Evolutionary conservation across 306 rosid genomes (phyloP).

Genomic region (Lathyrus sativus): DNA sequence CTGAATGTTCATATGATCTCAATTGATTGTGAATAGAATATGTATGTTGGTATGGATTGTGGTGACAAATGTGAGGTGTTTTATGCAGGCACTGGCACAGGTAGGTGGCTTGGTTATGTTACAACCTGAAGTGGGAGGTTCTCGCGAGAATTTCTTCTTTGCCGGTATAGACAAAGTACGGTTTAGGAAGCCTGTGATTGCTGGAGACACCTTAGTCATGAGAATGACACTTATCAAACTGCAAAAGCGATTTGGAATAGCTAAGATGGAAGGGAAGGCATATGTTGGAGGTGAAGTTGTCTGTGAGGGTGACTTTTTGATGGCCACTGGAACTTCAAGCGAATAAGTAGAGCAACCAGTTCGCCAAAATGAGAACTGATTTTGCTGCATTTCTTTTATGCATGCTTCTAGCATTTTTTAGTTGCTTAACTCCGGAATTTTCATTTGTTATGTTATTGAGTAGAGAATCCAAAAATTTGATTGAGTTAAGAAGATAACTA

Average conservation of each 20-base stretch:
- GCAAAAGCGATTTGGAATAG: slow-evolving; percentile 79
- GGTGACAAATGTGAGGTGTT: slow-evolving; percentile 23
- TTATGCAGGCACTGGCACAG: slow-evolving; percentile 79
- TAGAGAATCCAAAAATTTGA: not conserved
- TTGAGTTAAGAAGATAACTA: not conserved
- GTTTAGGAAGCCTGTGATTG: slow-evolving; percentile 81
- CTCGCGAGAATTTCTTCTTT: slow-evolving; percentile 75
- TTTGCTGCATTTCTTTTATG: slow-evolving; percentile 26
- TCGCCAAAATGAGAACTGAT: not conserved
- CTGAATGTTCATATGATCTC: not conserved
- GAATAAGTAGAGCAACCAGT: slow-evolving; percentile 31
- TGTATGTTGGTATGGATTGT: not conserved
- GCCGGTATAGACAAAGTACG: slow-evolving; percentile 87
- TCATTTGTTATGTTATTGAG: not conserved
- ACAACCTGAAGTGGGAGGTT: slow-evolving; percentile 83
- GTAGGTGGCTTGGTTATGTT: slow-evolving; percentile 87
- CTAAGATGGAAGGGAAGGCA: slow-evolving; percentile 89
- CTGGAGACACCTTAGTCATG: slow-evolving; percentile 88
- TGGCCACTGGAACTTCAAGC: slow-evolving; percentile 62
- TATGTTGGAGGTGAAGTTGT: slow-evolving; percentile 83
- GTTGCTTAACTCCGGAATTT: slow-evolving; percentile 4
- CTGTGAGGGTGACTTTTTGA: slow-evolving; percentile 81
- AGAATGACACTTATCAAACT: slow-evolving; percentile 74
- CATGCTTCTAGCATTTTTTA: slow-evolving; percentile 1
- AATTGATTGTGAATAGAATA: slow-evolving; percentile 1